phyloP scores from a whole-genome alignment of 2,329 filamentous ascomycete species.

The Paradendryphiella salina region DNA sequence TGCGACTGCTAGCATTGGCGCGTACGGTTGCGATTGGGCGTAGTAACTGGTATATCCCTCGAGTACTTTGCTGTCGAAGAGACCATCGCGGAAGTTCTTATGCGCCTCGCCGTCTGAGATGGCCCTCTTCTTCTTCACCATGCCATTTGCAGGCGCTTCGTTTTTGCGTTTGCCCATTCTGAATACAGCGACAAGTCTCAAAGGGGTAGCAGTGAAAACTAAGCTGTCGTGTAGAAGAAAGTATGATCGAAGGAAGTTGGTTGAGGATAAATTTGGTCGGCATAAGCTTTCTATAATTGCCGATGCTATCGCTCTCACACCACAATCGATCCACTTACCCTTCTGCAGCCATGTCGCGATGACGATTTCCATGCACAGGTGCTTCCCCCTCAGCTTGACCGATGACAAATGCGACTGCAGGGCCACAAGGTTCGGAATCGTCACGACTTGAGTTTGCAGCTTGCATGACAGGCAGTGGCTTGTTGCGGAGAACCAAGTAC shows the following conservation, averaged over 20 bases:
- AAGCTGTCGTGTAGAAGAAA: constrained; percentile 7
- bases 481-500: constrained; percentile 17
- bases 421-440: not conserved
- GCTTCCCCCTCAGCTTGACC: constrained; percentile 7
- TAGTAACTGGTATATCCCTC: constrained; percentile 44
- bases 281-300: constrained; percentile 13
- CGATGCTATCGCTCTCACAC: constrained; percentile 20
- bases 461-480: constrained; percentile 3
- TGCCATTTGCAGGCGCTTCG: constrained; percentile 43
- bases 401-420: constrained; percentile 6
- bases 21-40: constrained; percentile 47
- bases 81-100: constrained; percentile 45
- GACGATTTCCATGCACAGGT: constrained; percentile 6
- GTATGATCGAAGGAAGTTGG: constrained; percentile 6
- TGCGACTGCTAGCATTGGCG: not conserved
- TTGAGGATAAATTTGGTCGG: constrained; percentile 22
- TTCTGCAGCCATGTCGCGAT: constrained; percentile 5
- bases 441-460: not conserved
- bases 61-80: constrained; percentile 46
- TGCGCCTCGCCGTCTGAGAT: constrained; percentile 48
- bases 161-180: constrained; percentile 50
- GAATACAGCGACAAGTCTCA: constrained; percentile 15
- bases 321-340: constrained; percentile 16
- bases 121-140: constrained; percentile 51
- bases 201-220: constrained; percentile 25